A percentile compares a stretch with the other conserved stretches of the same genome.
Conservation (phyloP, 164 flowering plant species). For the Cinnamomum chago region DNA sequence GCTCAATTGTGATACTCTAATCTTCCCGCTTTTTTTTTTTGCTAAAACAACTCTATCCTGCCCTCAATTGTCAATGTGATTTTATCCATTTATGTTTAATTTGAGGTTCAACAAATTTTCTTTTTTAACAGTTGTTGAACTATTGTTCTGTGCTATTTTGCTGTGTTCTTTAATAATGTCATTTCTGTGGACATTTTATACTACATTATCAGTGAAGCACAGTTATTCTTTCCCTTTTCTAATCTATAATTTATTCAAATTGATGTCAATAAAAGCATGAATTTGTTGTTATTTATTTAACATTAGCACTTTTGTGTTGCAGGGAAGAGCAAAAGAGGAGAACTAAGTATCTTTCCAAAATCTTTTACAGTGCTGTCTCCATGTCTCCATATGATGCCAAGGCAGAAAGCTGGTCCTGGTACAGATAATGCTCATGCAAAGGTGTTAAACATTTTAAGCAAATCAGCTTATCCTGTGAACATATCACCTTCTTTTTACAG, state of each 20-base stretch:
- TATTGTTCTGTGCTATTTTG: no score
- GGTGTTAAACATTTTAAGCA: slow-evolving; percentile 7
- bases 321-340: slow-evolving; percentile 94
- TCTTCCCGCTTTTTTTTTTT: no score
- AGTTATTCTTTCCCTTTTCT: background rate
- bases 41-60: no score
- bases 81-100: no score
- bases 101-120: no score
- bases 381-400: slow-evolving; percentile 96
- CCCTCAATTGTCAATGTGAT: no score
- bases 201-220: background rate
- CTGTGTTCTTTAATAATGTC: background rate
- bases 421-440: slow-evolving; percentile 22
- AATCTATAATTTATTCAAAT: background rate
- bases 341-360: slow-evolving; percentile 83
- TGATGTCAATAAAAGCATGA: background rate
- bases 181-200: background rate
- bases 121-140: no score
- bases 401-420: slow-evolving; percentile 52
- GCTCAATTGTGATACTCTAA: no score
- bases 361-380: slow-evolving; percentile 65
- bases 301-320: background rate
- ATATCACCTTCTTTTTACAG: background rate
- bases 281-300: no score
- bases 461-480: background rate